phyloP scores from a whole-genome alignment of 768 basidiomycete species.

The Leccinum barrowsii region DNA sequence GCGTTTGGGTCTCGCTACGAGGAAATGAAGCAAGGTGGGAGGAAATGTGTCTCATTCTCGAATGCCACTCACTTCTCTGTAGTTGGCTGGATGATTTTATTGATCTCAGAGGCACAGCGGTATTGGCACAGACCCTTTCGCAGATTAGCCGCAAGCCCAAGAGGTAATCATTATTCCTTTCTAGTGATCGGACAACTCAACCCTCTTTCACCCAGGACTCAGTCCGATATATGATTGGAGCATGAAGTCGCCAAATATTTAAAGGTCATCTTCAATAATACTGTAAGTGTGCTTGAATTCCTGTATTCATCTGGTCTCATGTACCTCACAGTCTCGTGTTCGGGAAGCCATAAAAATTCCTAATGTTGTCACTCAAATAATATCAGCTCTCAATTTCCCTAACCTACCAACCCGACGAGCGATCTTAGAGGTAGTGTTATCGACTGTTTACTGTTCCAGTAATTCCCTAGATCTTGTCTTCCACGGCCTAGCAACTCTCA shows the following conservation, averaged over 20 bases:
- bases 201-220: conserved; percentile 10
- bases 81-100: conserved; percentile 85
- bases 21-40: conserved; percentile 77
- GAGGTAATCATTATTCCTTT: conserved; percentile 41
- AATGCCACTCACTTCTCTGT: conserved; percentile 17
- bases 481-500: conserved; percentile 70
- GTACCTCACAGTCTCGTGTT: conserved; percentile 50
- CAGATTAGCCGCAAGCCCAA: conserved; percentile 72
- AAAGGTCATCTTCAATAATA: conserved; percentile 72
- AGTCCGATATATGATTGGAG: conserved; percentile 69
- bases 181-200: background rate
- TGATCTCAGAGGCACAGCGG: conserved; percentile 74
- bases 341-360: conserved; percentile 72
- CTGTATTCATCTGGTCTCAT: conserved; percentile 4
- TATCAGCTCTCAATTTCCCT: conserved; percentile 78
- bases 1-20: conserved; percentile 72
- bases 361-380: conserved; percentile 72
- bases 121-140: conserved; percentile 73
- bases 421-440: conserved; percentile 75
- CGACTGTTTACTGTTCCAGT: conserved; percentile 64
- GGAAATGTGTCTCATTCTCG: background rate
- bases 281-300: conserved; percentile 35
- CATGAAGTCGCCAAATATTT: conserved; percentile 88
- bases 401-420: conserved; percentile 74
- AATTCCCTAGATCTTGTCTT: conserved; percentile 66